phyloP scores from a whole-genome alignment of 805 yeast species.

The Candida nonsorbophila region DNA sequence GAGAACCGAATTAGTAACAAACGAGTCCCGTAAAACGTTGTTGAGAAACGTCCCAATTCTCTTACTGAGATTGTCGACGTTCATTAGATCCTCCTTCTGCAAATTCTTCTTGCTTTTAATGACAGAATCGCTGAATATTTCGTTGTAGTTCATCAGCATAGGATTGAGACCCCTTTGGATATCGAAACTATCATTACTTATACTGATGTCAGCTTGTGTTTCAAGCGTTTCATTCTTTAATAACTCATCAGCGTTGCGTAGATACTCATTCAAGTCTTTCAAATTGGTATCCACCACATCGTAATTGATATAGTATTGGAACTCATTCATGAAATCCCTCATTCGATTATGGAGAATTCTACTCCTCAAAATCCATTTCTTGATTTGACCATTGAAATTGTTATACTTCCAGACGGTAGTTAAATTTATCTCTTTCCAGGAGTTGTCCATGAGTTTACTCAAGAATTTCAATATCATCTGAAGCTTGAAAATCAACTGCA shows the following conservation, averaged over 20 bases:
- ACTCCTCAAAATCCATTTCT: constrained; percentile 50
- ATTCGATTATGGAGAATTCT: constrained; percentile 54
- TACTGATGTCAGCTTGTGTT: constrained; percentile 3
- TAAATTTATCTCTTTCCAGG: constrained; percentile 67
- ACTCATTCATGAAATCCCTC: constrained; percentile 50
- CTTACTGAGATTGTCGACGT: constrained; percentile 12
- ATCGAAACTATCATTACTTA: not conserved
- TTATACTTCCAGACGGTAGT: constrained; percentile 63
- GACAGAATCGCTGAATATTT: constrained; percentile 14
- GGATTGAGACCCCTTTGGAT: not conserved
- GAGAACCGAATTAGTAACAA: constrained; percentile 56
- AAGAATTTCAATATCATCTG: constrained; percentile 59
- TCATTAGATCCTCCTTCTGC: constrained; percentile 5
- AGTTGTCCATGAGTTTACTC: constrained; percentile 51
- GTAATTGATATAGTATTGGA: constrained; percentile 49
- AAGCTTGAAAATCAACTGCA: constrained; percentile 75
- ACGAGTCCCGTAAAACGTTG: constrained; percentile 58
- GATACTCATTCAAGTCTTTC: constrained; percentile 28
- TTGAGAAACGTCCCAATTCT: constrained; percentile 52
- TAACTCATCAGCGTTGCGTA: constrained; percentile 8
- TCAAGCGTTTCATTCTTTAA: constrained; percentile 2
- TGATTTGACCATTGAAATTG: constrained; percentile 37
- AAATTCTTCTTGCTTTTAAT: constrained; percentile 1
- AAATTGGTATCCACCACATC: constrained; percentile 59
- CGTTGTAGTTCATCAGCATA: constrained; percentile 9